A percentile compares a stretch with the other conserved stretches of the same genome.
phyloP scores from a whole-genome alignment of 257 asterid genomes.

The Eucommia ulmoides region DNA sequence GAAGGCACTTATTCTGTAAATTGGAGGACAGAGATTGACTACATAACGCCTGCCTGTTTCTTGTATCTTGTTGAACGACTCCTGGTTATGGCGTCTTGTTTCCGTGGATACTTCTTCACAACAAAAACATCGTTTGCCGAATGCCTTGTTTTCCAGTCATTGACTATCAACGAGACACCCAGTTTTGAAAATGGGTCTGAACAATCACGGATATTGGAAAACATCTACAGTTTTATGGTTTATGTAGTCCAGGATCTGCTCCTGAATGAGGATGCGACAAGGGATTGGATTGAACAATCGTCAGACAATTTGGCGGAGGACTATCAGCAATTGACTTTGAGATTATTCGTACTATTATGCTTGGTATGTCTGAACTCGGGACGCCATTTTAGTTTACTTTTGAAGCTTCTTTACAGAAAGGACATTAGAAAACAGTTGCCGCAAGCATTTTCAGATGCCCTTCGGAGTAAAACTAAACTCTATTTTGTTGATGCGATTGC shows the following conservation, averaged over 20 bases:
- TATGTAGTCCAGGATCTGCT: conserved; percentile 15
- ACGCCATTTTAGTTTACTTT: conserved; percentile 7
- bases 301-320: conserved; percentile 5
- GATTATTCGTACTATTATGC: conserved; percentile 33
- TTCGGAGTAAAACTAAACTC: conserved; percentile 7
- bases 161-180: conserved; percentile 10
- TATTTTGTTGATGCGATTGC: conserved; percentile 14
- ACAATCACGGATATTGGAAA: background rate
- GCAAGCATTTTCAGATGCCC: conserved; percentile 15
- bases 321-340: conserved; percentile 24
- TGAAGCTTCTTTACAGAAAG: conserved; percentile 3
- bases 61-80: conserved; percentile 47
- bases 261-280: background rate
- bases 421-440: conserved; percentile 21
- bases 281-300: conserved; percentile 24
- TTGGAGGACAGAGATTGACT: conserved; percentile 21
- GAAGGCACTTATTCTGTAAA: conserved; percentile 20
- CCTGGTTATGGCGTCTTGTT: conserved; percentile 24
- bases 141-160: conserved; percentile 15
- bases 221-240: conserved; percentile 7
- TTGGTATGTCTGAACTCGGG: conserved; percentile 30
- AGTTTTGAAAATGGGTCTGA: background rate
- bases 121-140: conserved; percentile 41
- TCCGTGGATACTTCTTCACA: conserved; percentile 22
- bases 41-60: conserved; percentile 47